Evolutionary conservation across 768 basidiomycete genomes (phyloP).

Genomic region (Psilocybe cubensis): DNA sequence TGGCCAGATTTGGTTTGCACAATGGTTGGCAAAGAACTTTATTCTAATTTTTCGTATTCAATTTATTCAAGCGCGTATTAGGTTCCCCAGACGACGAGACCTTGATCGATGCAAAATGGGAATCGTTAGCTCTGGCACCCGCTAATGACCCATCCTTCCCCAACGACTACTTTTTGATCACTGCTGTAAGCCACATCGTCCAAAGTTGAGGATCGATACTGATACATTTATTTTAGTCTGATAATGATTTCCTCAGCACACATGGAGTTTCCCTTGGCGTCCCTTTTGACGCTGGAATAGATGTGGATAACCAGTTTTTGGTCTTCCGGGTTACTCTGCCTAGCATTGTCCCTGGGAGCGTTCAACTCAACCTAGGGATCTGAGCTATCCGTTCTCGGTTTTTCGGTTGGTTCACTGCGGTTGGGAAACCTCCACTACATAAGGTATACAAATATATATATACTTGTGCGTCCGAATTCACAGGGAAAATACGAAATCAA

Average conservation of each 20-base stretch:
- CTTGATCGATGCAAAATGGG: slow-evolving; percentile 69
- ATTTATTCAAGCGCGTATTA: slow-evolving; percentile 20
- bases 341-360: slow-evolving; percentile 24
- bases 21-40: slow-evolving; percentile 42
- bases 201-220: not conserved
- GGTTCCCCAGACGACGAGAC: slow-evolving; percentile 52
- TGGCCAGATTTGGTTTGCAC: slow-evolving; percentile 66
- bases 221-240: slow-evolving; percentile 36
- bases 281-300: slow-evolving; percentile 52
- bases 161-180: slow-evolving; percentile 71
- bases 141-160: slow-evolving; percentile 52
- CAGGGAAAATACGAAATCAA: too few relatives aligned
- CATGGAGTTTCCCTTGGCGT: slow-evolving; percentile 51
- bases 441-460: too few relatives aligned
- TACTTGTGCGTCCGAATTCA: too few relatives aligned
- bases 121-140: slow-evolving; percentile 63
- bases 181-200: slow-evolving; percentile 45
- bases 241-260: slow-evolving; percentile 64
- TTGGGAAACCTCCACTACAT: too few relatives aligned
- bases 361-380: slow-evolving; percentile 6
- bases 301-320: slow-evolving; percentile 62
- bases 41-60: not conserved
- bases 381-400: not conserved
- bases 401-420: too few relatives aligned
- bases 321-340: slow-evolving; percentile 63